Evolutionary conservation across 2,329 filamentous ascomycete genomes (phyloP).

Genomic region (Epichloe uncinata): DNA sequence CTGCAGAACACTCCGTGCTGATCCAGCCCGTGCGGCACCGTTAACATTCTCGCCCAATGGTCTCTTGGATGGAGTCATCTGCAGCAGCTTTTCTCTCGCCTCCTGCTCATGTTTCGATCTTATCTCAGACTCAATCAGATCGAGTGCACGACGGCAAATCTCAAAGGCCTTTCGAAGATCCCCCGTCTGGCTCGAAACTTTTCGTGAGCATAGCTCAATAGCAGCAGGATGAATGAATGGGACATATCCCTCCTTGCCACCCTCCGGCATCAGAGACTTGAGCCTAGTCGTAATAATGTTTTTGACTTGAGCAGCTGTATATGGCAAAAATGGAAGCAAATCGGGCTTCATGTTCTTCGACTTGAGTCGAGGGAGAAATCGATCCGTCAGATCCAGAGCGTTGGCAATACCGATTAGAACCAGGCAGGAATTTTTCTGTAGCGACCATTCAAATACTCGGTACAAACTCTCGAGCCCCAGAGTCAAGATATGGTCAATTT

Average conservation of each 20-base stretch:
- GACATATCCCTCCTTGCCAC: slow-evolving; percentile 44
- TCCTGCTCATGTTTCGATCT: slow-evolving; percentile 57
- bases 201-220: slow-evolving; percentile 86
- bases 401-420: slow-evolving; percentile 93
- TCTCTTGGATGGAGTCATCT: slow-evolving; percentile 57
- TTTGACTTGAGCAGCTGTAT: slow-evolving; percentile 77
- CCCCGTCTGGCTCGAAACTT: slow-evolving; percentile 91
- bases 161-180: slow-evolving; percentile 93
- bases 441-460: slow-evolving; percentile 90
- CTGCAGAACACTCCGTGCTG: slow-evolving; percentile 30
- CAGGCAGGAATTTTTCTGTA: slow-evolving; percentile 66
- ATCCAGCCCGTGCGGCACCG: slow-evolving; percentile 25
- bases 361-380: slow-evolving; percentile 87
- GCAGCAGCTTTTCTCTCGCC: slow-evolving; percentile 40
- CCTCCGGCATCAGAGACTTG: slow-evolving; percentile 51
- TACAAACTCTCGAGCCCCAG: slow-evolving; percentile 83
- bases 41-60: slow-evolving; percentile 75
- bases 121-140: slow-evolving; percentile 78
- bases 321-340: slow-evolving; percentile 83
- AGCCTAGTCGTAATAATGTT: slow-evolving; percentile 76
- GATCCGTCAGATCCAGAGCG: slow-evolving; percentile 86
- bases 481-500: slow-evolving; percentile 87
- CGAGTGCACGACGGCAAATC: slow-evolving; percentile 78
- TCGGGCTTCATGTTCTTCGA: slow-evolving; percentile 82
- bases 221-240: slow-evolving; percentile 91